phyloP scores from a whole-genome alignment of 805 yeast genomes.

The Ogataea angusta region DNA sequence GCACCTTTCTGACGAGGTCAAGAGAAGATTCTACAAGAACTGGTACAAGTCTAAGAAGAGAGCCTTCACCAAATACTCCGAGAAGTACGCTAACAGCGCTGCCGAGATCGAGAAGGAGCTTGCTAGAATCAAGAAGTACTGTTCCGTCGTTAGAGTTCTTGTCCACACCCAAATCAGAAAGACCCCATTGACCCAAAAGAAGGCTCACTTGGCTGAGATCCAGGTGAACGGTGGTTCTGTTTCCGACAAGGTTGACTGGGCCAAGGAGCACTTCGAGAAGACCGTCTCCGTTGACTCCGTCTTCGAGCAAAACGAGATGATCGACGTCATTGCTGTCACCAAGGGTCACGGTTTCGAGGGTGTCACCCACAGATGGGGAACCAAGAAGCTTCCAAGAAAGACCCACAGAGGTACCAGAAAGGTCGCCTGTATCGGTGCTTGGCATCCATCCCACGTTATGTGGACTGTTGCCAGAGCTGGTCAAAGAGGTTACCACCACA shows the following conservation, averaged over 20 bases:
- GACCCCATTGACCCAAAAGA: conserved; percentile 99
- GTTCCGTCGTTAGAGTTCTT: conserved; percentile 96
- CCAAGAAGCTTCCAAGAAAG: conserved; percentile 99
- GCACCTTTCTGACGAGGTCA: conserved; percentile 98
- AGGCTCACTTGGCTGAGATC: conserved; percentile 99
- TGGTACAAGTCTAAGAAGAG: conserved; percentile 99
- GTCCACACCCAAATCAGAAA: conserved; percentile 99
- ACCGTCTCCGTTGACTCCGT: conserved; percentile 94
- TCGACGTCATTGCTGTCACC: conserved; percentile 98
- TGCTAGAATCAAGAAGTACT: conserved; percentile 98
- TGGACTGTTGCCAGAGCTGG: conserved; percentile 99
- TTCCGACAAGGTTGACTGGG: conserved; percentile 98
- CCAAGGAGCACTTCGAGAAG: conserved; percentile 98
- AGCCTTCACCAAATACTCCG: conserved; percentile 99
- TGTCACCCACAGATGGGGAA: conserved; percentile 99
- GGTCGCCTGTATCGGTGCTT: conserved; percentile 99
- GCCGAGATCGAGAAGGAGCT: conserved; percentile 90
- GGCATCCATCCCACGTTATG: conserved; percentile 99
- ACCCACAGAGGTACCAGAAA: conserved; percentile 99
- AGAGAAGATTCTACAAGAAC: conserved; percentile 99
- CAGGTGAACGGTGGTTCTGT: conserved; percentile 99
- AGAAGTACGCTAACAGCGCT: conserved; percentile 92
- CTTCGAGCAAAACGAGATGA: conserved; percentile 97
- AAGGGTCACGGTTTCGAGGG: conserved; percentile 99
- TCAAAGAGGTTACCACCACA: conserved; percentile 99